Conservation (phyloP, 768 basidiomycete species). For the Boletus patriciae region DNA sequence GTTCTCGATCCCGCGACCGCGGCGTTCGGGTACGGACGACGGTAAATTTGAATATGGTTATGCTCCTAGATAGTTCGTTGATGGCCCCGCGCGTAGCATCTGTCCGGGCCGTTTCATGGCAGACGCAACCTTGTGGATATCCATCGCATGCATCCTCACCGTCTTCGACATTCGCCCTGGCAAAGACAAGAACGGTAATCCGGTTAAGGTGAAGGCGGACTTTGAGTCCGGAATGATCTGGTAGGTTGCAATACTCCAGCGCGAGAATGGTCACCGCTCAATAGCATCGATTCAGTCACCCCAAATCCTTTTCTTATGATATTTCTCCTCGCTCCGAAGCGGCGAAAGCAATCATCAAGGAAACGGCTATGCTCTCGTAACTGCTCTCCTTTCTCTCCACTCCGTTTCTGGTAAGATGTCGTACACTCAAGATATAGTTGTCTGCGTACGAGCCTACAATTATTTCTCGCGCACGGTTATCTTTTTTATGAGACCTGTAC, state of each 20-base stretch:
- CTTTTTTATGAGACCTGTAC: slow-evolving; percentile 60
- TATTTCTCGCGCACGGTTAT: slow-evolving; percentile 30
- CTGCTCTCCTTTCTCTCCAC: not conserved
- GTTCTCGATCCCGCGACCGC: slow-evolving; percentile 32
- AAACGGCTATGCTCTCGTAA: slow-evolving; percentile 28
- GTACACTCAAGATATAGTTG: not conserved
- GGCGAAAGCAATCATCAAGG: slow-evolving; percentile 27
- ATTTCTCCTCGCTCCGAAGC: slow-evolving; percentile 34
- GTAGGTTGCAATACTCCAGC: slow-evolving; percentile 13
- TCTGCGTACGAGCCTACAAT: not conserved
- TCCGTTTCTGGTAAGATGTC: not conserved
- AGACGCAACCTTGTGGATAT: slow-evolving; percentile 40
- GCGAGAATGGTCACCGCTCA: not conserved
- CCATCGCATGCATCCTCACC: slow-evolving; percentile 32
- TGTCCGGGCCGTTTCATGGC: slow-evolving; percentile 49
- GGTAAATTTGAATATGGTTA: slow-evolving; percentile 16
- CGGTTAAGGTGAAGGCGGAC: slow-evolving; percentile 19
- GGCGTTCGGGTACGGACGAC: slow-evolving; percentile 40
- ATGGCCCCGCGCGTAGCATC: slow-evolving; percentile 20
- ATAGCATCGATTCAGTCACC: slow-evolving; percentile 23
- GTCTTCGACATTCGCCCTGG: slow-evolving; percentile 29
- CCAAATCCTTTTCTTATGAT: slow-evolving; percentile 30
- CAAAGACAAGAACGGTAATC: slow-evolving; percentile 19
- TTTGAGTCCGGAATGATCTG: slow-evolving; percentile 34
- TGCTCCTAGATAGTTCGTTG: not conserved